Evolutionary conservation across 306 rosid species (phyloP).

Genomic region (Trifolium repens): DNA sequence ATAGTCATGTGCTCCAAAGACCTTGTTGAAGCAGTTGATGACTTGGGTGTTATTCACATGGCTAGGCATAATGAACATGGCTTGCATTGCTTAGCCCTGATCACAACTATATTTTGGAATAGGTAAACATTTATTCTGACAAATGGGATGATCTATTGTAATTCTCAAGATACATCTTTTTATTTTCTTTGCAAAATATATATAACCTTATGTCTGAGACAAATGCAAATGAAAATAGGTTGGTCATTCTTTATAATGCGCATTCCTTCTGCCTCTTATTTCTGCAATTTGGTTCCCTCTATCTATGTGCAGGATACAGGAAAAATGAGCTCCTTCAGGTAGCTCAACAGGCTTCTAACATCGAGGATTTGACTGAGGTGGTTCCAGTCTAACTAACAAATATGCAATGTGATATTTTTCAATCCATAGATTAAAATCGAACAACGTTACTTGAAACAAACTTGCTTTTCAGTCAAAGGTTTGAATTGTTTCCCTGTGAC

Average conservation of each 20-base stretch:
- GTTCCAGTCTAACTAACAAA: slow-evolving; percentile 27
- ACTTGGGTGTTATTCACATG: slow-evolving; percentile 44
- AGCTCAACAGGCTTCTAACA: slow-evolving; percentile 97
- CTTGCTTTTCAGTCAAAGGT: slow-evolving; percentile 20
- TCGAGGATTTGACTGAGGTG: slow-evolving; percentile 85
- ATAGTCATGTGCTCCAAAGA: slow-evolving; percentile 88
- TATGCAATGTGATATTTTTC: slow-evolving; percentile 14
- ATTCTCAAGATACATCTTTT: slow-evolving; percentile 10
- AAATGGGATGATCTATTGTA: slow-evolving; percentile 39
- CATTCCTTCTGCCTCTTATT: slow-evolving; percentile 43
- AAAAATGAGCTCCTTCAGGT: slow-evolving; percentile 92
- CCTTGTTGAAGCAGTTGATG: slow-evolving; percentile 53
- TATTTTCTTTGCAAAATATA: slow-evolving; percentile 38
- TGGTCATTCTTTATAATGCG: slow-evolving; percentile 27
- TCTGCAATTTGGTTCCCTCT: slow-evolving; percentile 42
- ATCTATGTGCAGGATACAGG: slow-evolving; percentile 44
- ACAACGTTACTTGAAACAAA: slow-evolving; percentile 3
- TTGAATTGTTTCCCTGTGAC: slow-evolving; percentile 6
- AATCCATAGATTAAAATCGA: slow-evolving; percentile 18
- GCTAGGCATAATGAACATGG: slow-evolving; percentile 58
- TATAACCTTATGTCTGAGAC: background rate
- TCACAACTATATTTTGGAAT: slow-evolving; percentile 78
- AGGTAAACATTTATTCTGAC: background rate
- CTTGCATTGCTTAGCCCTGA: slow-evolving; percentile 80
- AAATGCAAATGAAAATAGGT: slow-evolving; percentile 36